Evolutionary conservation across 2,329 filamentous ascomycete genomes (phyloP), one percentile per base, ranked within the genome.

Genomic region (Claviceps quebecensis): DNA sequence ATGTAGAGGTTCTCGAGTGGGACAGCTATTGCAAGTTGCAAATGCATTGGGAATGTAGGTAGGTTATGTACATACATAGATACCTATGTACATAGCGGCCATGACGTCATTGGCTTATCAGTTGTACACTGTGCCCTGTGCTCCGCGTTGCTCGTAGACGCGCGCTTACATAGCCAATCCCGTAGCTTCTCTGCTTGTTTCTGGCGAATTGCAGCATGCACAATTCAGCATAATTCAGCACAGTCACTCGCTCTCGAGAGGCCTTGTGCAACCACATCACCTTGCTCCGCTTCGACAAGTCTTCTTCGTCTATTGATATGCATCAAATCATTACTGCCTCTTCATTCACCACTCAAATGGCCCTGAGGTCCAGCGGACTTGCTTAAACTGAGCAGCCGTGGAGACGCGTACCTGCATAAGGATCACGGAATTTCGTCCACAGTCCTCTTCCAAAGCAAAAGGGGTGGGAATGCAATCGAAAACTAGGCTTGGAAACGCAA

Each of bases 131-230:
- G 19, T 19, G 19, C 19, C 26, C 7, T 29, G 26, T 29, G 7
- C 26, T 29, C 7, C 2, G 26, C 26, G 26, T 29, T 29, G 26
- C 11, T 29, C 8, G 8, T 11, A 52, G 37, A 52, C 51, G 51
- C 51, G 51, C 51, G 51, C 51, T 40, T 53, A 38, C 7, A 9
- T 13, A 36, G 45, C 52, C 52, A 53, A 50, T 48, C 48, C 40
- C 5, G 48, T 11, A 29, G 29, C 9, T 29, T 39, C 43, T 4
- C 44, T 29, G 29, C 38, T 16, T 45, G 9, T 2, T 9, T 16
- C 8, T 13, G 19, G 6, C 19, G 9, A 16, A 23, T 22, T 11
- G 41, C n/a, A 46, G 46, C 41, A 34, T 40, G 22, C 43, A 48
- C n/a, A n/a, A n/a, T n/a, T n/a, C n/a, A n/a, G n/a, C n/a, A n/a